Evolutionary conservation across 2,329 filamentous ascomycete species (phyloP).

Genomic region (Diaporthe sp.): DNA sequence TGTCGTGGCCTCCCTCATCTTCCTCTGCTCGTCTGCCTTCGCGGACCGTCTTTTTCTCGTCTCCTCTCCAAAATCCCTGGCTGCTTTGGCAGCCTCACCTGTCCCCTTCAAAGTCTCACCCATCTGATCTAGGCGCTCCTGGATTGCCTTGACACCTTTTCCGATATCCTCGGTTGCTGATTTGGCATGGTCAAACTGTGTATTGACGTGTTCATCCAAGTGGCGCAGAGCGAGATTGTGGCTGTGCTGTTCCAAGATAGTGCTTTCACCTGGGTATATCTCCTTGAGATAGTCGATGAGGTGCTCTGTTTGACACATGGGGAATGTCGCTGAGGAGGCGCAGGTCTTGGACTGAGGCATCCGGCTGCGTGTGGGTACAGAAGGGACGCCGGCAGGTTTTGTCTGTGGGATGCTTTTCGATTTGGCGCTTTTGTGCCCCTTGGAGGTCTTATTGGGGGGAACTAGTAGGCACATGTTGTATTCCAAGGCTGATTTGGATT

Average conservation of each 20-base stretch:
- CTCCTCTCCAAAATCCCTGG: neutral
- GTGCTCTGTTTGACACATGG: neutral
- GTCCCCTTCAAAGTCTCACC: neutral
- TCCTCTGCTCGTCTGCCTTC: constrained; percentile 4
- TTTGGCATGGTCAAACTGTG: neutral
- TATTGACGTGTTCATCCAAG: neutral
- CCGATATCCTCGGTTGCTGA: neutral
- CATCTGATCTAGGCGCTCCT: constrained; percentile 12
- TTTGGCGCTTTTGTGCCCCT: neutral
- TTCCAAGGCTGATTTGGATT: neutral
- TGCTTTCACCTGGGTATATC: neutral
- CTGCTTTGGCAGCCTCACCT: neutral
- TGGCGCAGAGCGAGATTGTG: neutral
- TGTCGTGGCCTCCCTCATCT: neutral
- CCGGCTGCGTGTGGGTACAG: neutral
- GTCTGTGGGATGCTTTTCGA: neutral
- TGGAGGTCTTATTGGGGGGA: constrained; percentile 2
- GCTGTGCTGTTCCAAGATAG: neutral
- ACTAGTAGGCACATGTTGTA: constrained; percentile 15
- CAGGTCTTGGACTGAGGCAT: neutral
- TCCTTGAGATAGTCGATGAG: constrained; percentile 6
- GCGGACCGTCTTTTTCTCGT: constrained; percentile 1
- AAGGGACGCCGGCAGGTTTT: neutral
- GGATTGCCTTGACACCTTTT: neutral
- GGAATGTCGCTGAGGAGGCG: neutral